phyloP scores from a whole-genome alignment of 805 yeast genomes.

The Pichia membranifaciens region DNA sequence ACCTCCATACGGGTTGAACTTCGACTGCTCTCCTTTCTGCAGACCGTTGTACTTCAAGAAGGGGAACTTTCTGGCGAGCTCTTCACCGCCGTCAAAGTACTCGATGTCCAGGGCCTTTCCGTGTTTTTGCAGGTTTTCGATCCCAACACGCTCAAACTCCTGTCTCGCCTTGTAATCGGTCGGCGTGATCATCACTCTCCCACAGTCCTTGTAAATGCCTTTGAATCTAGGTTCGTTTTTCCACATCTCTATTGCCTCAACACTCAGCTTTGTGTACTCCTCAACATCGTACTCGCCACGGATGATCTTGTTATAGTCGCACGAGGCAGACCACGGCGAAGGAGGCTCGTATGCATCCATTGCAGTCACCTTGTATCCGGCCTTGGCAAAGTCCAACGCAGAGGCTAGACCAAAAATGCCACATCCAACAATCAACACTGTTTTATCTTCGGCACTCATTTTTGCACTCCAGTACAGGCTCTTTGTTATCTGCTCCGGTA shows the following conservation, averaged over 20 bases:
- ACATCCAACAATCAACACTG: conserved; percentile 28
- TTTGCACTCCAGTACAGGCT: no score
- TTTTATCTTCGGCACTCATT: no score
- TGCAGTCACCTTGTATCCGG: conserved; percentile 31
- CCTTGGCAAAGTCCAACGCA: conserved; percentile 32
- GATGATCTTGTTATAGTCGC: conserved; percentile 44
- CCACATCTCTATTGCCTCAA: conserved; percentile 42
- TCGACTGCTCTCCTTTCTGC: conserved; percentile 12
- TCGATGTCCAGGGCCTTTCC: conserved; percentile 27
- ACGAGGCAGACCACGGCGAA: conserved; percentile 42
- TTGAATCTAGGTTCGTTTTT: conserved; percentile 30
- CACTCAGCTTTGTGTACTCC: conserved; percentile 37
- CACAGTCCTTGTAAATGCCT: conserved; percentile 35
- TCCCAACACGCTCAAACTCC: conserved; percentile 34
- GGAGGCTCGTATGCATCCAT: conserved; percentile 39
- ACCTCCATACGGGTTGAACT: conserved; percentile 38
- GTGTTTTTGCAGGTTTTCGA: conserved; percentile 29
- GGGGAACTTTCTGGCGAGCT: conserved; percentile 24
- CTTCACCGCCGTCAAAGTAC: conserved; percentile 27
- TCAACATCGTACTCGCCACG: conserved; percentile 42
- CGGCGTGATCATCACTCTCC: conserved; percentile 38
- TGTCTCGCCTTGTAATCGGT: conserved; percentile 29
- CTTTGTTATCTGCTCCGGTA: no score
- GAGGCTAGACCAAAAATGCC: conserved; percentile 45
- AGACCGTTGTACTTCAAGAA: conserved; percentile 15